Base-by-base conservation (phyloP, 495 filamentous ascomycete species). In the Penicillium subrubescens region DNA sequence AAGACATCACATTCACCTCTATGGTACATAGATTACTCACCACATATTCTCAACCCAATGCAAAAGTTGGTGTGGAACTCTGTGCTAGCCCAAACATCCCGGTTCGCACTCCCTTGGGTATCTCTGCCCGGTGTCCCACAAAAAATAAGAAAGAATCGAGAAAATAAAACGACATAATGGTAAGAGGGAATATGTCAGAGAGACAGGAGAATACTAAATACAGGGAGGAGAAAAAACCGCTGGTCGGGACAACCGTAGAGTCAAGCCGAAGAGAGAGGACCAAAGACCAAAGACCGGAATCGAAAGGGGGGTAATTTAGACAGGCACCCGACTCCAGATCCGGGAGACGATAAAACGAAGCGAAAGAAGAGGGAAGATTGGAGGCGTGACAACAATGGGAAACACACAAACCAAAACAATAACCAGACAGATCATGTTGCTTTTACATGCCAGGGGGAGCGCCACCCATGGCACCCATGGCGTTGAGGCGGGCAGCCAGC, bases 401-500 rank as follows among this genome's bases (percentile, higher is more conserved):
- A 43, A 58, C 55, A 44, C 34, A 41, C 31, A 27, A 35, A 11
- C 19, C 19, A 48, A 10, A 12, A n/a, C n/a, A 46, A 46, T 11
- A 51, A 51, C 23, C 23, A 51, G 19, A 29, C 48, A 1, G 48
- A 31, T 29, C 19, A 41, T 19, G 3, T 43, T 57, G 46, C 58
- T 64, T 76, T 78, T 77, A 81, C 75, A 82, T 73, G 61, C 71
- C 78, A 56, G 76, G 77, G 27, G 81, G 66, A 53, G 74, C 76
- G 39, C 64, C 66, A 27, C 65, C 67, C 71, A 74, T 72, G 57
- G 79, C 81, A 31, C 87, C 87, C 88, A 96, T 92, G 50, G 88
- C 86, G 61, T 91, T 88, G 59, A 99, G 85, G 70, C 91, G 89
- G 59, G 82, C 88, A 14, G 93, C 92, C 33, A 99, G 87, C 76